Evolutionary conservation across 1,284 basidiomycete genomes (phyloP), one percentile per base, ranked within the genome.

Genomic region (Schizopora paradoxa): DNA sequence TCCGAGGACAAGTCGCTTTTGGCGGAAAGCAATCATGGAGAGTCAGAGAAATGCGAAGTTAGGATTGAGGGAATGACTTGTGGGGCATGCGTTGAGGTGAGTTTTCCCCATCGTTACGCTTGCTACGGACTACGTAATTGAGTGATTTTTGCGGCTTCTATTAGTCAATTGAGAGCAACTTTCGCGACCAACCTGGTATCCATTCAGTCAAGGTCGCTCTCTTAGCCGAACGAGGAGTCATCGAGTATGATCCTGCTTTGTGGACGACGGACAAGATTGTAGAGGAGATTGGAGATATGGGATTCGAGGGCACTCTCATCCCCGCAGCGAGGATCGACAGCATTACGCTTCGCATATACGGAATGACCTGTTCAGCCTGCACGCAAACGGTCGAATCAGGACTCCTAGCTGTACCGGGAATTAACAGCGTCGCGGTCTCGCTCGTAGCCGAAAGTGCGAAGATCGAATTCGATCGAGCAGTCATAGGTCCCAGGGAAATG

Each of bases 1-100:
- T 51, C 50, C 7, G 51, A 54, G 6, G 54, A 68, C 41, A 70
- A 73, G 45, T 64, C 69, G 4, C 57, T 73, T 13, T 54, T 61
- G 46, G 43, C 51, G 1, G 56, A 53, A 2, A 52, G 57, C 3
- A 56, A 62, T 34, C 48, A 54, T 7, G 49, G 51, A 10, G 52
- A 49, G 6, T 55, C 53, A 6, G 68, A 67, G 41, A 76, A 65
- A 65, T 86, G 82, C 57, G 88, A 90, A 56, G 66, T 92, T 29
- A 69, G 82, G 51, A 81, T 92, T 60, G 82, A 89, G 58, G 91
- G 91, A n/a, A 93, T 93, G 90, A 92, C 91, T 0, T 93, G 90
- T 58, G 83, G 89, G 6, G 71, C 89, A 32, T 93, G 90, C 58
- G 91, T 93, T n/a, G 84, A 91, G 76, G 89, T 87, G 57, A 56